Base-by-base conservation (phyloP, 2,329 filamentous ascomycete species). In the Exophiala alcalophila region DNA sequence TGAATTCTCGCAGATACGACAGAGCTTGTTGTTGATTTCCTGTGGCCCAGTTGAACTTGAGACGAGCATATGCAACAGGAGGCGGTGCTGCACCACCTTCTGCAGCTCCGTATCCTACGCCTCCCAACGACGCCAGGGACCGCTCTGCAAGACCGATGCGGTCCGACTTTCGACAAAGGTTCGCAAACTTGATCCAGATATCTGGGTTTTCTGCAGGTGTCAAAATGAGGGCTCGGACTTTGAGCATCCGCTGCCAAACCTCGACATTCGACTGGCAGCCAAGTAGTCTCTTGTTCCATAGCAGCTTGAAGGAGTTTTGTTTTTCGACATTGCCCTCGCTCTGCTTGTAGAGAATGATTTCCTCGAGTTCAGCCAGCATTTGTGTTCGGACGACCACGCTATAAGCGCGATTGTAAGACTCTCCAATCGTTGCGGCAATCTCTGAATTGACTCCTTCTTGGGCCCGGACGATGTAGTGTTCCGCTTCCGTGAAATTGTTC, bases 181-280 rank as follows among this genome's bases (percentile, higher is more conserved):
- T 98, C 58, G 92, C 87, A 63, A 96, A 98, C 63, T 98, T 99
- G 72, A 98, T 97, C 82, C 90, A 96, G 89, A 98, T 98, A 59
- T 94, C 86, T 73, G 94, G 88, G 59, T 96, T 96, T 63, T 99
- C 90, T 23, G 80, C 80, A 0, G 94, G 91, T 1, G 83, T 83
- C 49, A 97, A 91, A 46, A 99, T 92, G 37, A 99, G 74, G 14
- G 89, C 86, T 47, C 92, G 82, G 21, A 98, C 82, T 61, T 95
- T 92, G 41, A 99, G 80, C 88, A 97, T 97, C 47, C 92, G 81
- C 62, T 96, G 90, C 92, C 92, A 99, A 3, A 97, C 88, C 60
- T 99, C 92, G 14, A 96, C 90, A 57, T 97, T 96, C 44, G 92
- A 84, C 64, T 98, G 91, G 56, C 92, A 96, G 10, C 92, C 92